These are phyloP conservation scores for Xylariaceae sp. DNA, from an alignment of 2,329 filamentous ascomycete genomes.

Conservation along the genomic window DNA sequence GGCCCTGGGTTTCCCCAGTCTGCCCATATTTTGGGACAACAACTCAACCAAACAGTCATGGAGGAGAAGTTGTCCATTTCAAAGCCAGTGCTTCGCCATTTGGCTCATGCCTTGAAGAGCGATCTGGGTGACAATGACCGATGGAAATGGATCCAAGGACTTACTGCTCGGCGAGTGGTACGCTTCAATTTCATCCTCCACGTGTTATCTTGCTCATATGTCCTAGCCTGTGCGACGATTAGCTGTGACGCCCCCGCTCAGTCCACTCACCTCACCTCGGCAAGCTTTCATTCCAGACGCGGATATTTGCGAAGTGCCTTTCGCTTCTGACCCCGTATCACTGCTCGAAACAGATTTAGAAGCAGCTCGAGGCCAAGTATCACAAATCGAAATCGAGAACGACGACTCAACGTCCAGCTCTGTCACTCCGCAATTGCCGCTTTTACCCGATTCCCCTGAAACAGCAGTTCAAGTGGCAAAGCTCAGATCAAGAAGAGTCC, in stretches of 20 bases:
- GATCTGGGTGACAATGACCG: conserved; percentile 17
- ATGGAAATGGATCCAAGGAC: conserved; percentile 9
- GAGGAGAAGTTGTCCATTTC: conserved; percentile 25
- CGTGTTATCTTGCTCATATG: conserved; percentile 5
- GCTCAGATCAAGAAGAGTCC: conserved; percentile 23
- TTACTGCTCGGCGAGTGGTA: conserved; percentile 11
- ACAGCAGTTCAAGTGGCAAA: conserved; percentile 7
- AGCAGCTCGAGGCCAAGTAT: conserved; percentile 20
- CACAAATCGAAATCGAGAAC: conserved; percentile 11
- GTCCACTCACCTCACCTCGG: conserved; percentile 11
- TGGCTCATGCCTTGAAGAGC: conserved; percentile 17
- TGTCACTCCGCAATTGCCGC: conserved; percentile 9
- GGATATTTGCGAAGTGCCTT: conserved; percentile 24
- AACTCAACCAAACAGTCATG: conserved; percentile 4
- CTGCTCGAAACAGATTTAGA: conserved; percentile 28
- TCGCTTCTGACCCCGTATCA: conserved; percentile 26
- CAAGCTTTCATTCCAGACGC: conserved; percentile 25
- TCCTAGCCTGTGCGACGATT: conserved; percentile 17
- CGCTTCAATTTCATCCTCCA: not conserved
- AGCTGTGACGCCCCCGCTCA: conserved; percentile 30
- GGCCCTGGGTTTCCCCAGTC: conserved; percentile 24
- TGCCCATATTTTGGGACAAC: conserved; percentile 12
- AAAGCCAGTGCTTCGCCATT: conserved; percentile 19
- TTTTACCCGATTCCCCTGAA: conserved; percentile 10
- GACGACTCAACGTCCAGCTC: not conserved